Base-by-base conservation (phyloP, 805 yeast species). In the Hanseniaspora taiwanica region DNA sequence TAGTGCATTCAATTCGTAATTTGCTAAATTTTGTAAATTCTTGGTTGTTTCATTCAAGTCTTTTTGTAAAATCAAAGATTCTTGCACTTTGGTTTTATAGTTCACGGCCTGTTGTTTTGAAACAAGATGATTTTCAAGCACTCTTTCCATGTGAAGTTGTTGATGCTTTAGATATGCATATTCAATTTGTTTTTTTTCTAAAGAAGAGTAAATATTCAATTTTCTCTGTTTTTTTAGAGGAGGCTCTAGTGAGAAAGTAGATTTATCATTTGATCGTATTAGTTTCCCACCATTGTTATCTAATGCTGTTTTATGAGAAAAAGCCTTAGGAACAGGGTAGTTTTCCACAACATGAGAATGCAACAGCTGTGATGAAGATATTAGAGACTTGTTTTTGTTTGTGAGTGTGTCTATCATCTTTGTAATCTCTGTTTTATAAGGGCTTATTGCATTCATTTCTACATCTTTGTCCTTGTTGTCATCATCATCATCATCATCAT, bases 381-480 rank as follows among this genome's bases (percentile, higher is more conserved):
- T 24, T 8, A 19, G 7, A 27, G 36, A 37, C 42, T 25, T 17
- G 13, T 16, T 16, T 6, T 21, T 38, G 6, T 29, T 31, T 12
- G 27, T 18, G 8, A 29, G 19, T 27, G 35, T 13, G 19, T 13
- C 46, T 16, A 48, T 52, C 10, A 53, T 52, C 43, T 53, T 56
- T 13, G 45, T 18, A 3, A 5, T 20, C 4, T 39, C 36, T 14
- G 18, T 14, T 19, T 40, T 64, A 19, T 52, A 50, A 4, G 55
- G 40, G 17, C 54, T 45, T 36, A 52, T 51, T 37, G 49, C 52
- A 2, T 47, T 50, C 19, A 41, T 27, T n/a, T 48, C 41, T 12
- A 44, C 27, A 2, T 40, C 29, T 10, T 47, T 52, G 2, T 47
- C 44, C 10, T 46, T 27, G 1, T 23, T 12, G 33, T 36, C 13